Percentiles rank a stretch among this genome's conserved stretches.
phyloP scores from a whole-genome alignment of 495 filamentous ascomycete genomes.

The Penicillium cataractarum region DNA sequence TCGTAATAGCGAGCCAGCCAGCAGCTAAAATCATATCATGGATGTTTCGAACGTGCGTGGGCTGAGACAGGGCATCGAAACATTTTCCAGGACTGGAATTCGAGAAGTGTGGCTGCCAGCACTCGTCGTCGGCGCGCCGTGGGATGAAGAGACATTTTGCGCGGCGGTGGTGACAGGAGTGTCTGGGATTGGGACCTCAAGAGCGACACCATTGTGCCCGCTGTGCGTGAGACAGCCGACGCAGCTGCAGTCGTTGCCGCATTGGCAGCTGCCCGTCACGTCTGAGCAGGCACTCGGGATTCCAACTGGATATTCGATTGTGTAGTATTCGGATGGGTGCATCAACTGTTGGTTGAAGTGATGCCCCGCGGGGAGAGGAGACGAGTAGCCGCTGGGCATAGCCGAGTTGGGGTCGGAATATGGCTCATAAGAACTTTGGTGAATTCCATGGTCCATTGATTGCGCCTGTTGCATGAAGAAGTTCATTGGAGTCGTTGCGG shows the following conservation, averaged over 20 bases:
- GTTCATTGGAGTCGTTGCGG: conserved; percentile 11
- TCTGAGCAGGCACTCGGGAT: conserved; percentile 46
- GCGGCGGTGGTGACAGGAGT: neutral
- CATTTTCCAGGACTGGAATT: conserved; percentile 24
- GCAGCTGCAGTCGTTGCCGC: conserved; percentile 53
- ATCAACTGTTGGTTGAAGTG: conserved; percentile 39
- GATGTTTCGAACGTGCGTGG: conserved; percentile 29
- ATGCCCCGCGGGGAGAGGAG: conserved; percentile 31
- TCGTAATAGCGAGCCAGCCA: neutral
- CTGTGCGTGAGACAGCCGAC: conserved; percentile 55
- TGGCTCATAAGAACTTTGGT: conserved; percentile 21
- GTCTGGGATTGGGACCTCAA: conserved; percentile 23
- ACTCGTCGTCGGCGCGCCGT: neutral
- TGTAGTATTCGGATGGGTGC: conserved; percentile 49
- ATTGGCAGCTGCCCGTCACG: conserved; percentile 51
- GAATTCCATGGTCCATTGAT: conserved; percentile 17
- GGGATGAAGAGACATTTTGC: conserved; percentile 9
- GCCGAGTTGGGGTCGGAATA: conserved; percentile 24
- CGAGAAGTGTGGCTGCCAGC: conserved; percentile 14
- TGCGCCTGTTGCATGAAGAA: conserved; percentile 23
- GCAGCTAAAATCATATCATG: conserved; percentile 23
- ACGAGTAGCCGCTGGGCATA: conserved; percentile 34
- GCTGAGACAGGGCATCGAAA: conserved; percentile 27
- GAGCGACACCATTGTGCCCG: conserved; percentile 46
- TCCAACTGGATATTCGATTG: conserved; percentile 49